Conservation (phyloP, 306 rosid species). For the Prunus mongolica region DNA sequence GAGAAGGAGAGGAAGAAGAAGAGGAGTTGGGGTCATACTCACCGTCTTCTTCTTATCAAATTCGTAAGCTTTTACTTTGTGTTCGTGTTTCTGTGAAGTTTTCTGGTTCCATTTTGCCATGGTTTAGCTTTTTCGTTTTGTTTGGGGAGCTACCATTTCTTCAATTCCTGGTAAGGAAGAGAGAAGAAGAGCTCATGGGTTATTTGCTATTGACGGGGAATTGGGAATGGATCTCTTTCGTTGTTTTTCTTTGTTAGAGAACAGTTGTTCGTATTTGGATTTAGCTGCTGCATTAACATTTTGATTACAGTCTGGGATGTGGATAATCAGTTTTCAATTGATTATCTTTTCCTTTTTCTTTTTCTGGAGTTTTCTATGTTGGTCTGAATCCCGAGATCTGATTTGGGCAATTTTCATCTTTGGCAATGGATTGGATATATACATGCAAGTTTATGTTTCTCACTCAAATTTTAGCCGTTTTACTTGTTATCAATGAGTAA, state of each 20-base stretch:
- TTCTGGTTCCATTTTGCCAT: background rate
- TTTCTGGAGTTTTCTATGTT: background rate
- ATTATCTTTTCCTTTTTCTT: background rate
- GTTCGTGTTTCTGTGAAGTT: background rate
- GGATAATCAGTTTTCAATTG: conserved; percentile 4
- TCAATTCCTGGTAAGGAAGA: conserved; percentile 4
- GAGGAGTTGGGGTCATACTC: conserved; percentile 9
- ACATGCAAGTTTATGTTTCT: background rate
- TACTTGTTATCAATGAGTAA: conserved; percentile 10
- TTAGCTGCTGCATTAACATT: conserved; percentile 29
- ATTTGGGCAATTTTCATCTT: conserved; percentile 10
- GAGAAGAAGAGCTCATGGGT: conserved; percentile 8
- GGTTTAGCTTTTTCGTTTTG: background rate
- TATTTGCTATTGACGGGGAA: conserved; percentile 18
- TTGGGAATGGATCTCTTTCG: conserved; percentile 20
- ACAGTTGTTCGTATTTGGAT: conserved; percentile 7
- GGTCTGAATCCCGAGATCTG: conserved; percentile 21
- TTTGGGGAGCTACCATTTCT: conserved; percentile 4
- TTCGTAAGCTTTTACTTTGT: conserved; percentile 37
- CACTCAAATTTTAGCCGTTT: conserved; percentile 8
- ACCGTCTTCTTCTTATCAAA: conserved; percentile 27
- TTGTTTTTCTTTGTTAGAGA: background rate
- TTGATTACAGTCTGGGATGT: conserved; percentile 15
- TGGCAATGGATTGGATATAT: conserved; percentile 10
- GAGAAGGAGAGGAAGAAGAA: background rate